Evolutionary conservation across 2,329 filamentous ascomycete species (phyloP), one percentile per base, ranked within the genome.

Genomic region (Trichoderma endophyticum): DNA sequence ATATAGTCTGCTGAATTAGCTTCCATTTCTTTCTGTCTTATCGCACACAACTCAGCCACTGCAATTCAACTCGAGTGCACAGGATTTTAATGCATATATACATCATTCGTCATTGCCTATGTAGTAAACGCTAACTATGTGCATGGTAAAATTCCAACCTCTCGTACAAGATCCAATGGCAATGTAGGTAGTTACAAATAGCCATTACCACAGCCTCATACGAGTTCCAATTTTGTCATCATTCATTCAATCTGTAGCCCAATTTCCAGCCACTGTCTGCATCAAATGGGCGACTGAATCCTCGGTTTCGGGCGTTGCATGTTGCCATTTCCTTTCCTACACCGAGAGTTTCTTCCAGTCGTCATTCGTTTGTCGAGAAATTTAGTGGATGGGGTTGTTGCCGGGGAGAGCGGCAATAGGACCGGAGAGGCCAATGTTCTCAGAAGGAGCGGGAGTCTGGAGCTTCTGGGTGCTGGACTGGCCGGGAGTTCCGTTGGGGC

Each of bases 391-490:
- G 9, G 78, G 77, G 59, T 79, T 79, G 66, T 78, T 70, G 36
- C 78, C 78, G 6, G 78, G 78, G 34, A 79, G 66, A 65, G 65
- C 75, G 18, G 72, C 70, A 21, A 79, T 57, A 1, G 76, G 75
- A 2, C 75, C 76, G 12, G 72, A 74, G 28, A 75, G 67, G 12
- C 78, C 78, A 32, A 79, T 74, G 14, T 78, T 74, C 74, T 79
- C 77, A 0, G 32, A 63, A 5, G 77, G 77, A 12, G 77, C 71
- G 11, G 72, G 18, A 26, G 74, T 72, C 73, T 78, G 69, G 4
- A 75, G 28, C 18, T 59, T 28, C 67, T 76, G 76, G 6, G n/a
- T 48, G 39, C 63, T 66, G 26, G 77, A 65, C 15, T 65, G 48
- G 5, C 77, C 78, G 0, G 76, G 75, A 18, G 43, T 56, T 18